phyloP scores from a whole-genome alignment of 2,329 filamentous ascomycete genomes.

The Furcasterigmium sp. region DNA sequence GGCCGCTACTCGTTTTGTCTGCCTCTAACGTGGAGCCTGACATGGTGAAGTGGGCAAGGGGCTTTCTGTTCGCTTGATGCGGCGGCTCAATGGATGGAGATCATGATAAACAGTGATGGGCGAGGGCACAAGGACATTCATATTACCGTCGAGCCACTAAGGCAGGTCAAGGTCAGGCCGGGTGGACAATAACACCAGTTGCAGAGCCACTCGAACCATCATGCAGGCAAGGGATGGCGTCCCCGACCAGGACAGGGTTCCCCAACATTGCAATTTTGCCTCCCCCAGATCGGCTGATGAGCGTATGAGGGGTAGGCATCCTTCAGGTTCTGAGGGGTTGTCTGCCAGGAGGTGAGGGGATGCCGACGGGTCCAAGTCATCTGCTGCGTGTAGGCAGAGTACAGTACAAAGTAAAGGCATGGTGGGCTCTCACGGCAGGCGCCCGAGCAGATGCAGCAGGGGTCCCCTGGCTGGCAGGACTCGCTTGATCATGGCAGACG shows the following conservation, averaged over 20 bases:
- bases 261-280: conserved; percentile 1
- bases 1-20: background rate
- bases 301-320: conserved; percentile 1
- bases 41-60: background rate
- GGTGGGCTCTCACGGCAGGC: background rate
- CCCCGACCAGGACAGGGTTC: conserved; percentile 9
- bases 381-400: background rate
- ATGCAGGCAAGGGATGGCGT: background rate
- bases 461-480: background rate
- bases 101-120: too few relatives aligned
- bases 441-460: background rate
- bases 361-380: background rate
- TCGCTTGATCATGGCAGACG: background rate
- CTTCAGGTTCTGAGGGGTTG: background rate
- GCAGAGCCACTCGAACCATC: background rate
- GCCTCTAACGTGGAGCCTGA: background rate
- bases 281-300: conserved; percentile 4
- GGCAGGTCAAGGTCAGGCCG: background rate
- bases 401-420: too few relatives aligned
- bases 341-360: background rate
- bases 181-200: background rate
- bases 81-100: too few relatives aligned
- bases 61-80: too few relatives aligned
- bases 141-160: too few relatives aligned
- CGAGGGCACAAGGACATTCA: too few relatives aligned